Evolutionary conservation across 176 grass and related monocot genomes (phyloP), one percentile per base, ranked within the genome.

Genomic region (Cymbopogon citratus): DNA sequence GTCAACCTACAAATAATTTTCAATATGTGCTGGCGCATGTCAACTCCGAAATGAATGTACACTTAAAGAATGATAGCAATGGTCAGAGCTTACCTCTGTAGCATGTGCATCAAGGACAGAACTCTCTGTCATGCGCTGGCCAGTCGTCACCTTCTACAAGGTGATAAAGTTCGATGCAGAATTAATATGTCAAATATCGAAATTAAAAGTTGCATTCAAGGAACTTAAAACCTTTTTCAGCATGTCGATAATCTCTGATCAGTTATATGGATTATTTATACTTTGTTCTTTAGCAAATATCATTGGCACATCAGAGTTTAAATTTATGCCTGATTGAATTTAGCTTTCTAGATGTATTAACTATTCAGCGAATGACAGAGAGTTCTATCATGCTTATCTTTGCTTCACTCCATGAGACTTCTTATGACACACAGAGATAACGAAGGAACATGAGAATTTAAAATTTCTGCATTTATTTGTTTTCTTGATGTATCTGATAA

Each of bases 61-160:
- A 41, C 60, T 71, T 21, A 21, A 78, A 74, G 36, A 1, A 65
- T 71, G 26, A 38, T 23, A 48, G 16, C 9, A 38, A 8, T 80
- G 12, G 69, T 82, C 33, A 52, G 26, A 61, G 19, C 87, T 95
- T 86, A 93, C 96, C 69, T 88, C 80, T 64, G 77, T 21, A 41
- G 85, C 85, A 63, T 98, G 96, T 78, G 92, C 89, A 88, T 98
- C 96, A 71, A 98, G 90, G 77, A 98, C 92, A 83, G 96, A 98
- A 90, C 90, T 98, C 89, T 98, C 92, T 24, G 86, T 87, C 95
- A 87, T 87, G 52, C 87, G 86, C 71, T 98, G 95, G 26, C 87
- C 49, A 29, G 90, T 72, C 0, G 90, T 97, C 81, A 97, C 76
- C 6, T 86, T 91, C 96, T 98, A 87, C 76, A 93, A 61, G 78